These are phyloP conservation scores for Xerocomus minutiporus DNA, from an alignment of 1,284 basidiomycete species.

Conservation along the genomic window DNA sequence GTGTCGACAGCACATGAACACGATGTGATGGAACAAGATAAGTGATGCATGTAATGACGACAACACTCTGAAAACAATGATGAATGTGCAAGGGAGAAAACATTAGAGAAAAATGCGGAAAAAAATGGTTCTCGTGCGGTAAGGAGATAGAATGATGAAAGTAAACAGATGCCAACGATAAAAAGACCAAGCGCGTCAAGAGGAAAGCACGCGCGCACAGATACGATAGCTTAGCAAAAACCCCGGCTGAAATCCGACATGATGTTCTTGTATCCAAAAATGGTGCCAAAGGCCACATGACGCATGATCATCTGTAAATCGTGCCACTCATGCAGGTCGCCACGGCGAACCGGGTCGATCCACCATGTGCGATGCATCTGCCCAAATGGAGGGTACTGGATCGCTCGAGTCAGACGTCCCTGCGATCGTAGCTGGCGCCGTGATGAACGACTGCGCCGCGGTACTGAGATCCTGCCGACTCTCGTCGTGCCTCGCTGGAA, in stretches of 20 bases:
- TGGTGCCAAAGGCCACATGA: neutral
- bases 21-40: neutral
- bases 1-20: conserved; percentile 14
- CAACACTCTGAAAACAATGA: conserved; percentile 5
- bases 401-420: conserved; percentile 41
- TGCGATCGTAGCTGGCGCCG: conserved; percentile 53
- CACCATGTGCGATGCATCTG: conserved; percentile 38
- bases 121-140: neutral
- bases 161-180: conserved; percentile 5
- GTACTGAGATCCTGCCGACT: conserved; percentile 62
- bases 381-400: conserved; percentile 34
- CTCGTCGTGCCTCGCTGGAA: conserved; percentile 21
- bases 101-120: neutral
- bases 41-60: conserved; percentile 14
- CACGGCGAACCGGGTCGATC: conserved; percentile 30
- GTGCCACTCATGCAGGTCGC: conserved; percentile 22
- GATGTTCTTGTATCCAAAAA: conserved; percentile 13
- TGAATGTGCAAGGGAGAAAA: conserved; percentile 10
- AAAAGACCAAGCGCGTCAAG: neutral
- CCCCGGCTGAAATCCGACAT: conserved; percentile 10
- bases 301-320: neutral
- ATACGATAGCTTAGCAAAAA: neutral
- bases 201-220: neutral
- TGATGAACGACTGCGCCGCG: conserved; percentile 62
- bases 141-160: neutral